phyloP scores from a whole-genome alignment of 169 alveolate species.

The Eimeria praecox region DNA sequence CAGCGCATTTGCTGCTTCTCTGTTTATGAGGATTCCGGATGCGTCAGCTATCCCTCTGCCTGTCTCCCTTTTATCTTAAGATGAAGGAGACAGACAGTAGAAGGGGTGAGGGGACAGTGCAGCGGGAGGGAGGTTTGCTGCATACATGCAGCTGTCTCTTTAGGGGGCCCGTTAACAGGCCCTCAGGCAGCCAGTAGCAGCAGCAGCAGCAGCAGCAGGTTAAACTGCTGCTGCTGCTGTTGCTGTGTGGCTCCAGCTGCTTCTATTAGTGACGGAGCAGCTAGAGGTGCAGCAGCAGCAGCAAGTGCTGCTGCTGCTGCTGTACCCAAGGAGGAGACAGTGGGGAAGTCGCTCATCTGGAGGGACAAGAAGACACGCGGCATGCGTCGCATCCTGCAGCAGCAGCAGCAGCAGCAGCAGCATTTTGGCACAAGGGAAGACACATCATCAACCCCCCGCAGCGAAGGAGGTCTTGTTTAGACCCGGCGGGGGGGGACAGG shows the following conservation, averaged over 20 bases:
- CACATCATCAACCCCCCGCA: slow-evolving; percentile 13
- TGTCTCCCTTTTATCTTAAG: slow-evolving; percentile 28
- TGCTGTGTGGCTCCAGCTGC: slow-evolving; percentile 27
- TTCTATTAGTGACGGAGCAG: slow-evolving; percentile 46
- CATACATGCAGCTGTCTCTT: not conserved
- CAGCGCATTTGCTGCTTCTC: slow-evolving; percentile 31
- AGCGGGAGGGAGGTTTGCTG: not conserved
- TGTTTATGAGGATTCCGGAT: slow-evolving; percentile 22
- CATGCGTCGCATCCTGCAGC: not conserved
- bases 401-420: slow-evolving; percentile 16
- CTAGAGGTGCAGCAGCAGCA: slow-evolving; percentile 65
- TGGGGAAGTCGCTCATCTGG: not conserved
- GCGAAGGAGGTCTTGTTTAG: not conserved
- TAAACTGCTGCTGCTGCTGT: slow-evolving; percentile 36
- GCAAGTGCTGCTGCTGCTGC: slow-evolving; percentile 71
- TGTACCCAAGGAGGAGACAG: slow-evolving; percentile 33
- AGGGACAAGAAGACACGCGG: slow-evolving; percentile 35
- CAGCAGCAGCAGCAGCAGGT: slow-evolving; percentile 23
- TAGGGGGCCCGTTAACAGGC: slow-evolving; percentile 19
- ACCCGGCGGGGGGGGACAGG: not conserved
- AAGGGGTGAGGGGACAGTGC: not conserved
- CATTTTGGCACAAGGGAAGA: slow-evolving; percentile 7
- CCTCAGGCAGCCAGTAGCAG: not conserved
- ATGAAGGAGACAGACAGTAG: slow-evolving; percentile 1
- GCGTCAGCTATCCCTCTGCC: slow-evolving; percentile 35